Evolutionary conservation across 2,329 filamentous ascomycete genomes (phyloP).

Genomic region (Ceratocystis huliohia): DNA sequence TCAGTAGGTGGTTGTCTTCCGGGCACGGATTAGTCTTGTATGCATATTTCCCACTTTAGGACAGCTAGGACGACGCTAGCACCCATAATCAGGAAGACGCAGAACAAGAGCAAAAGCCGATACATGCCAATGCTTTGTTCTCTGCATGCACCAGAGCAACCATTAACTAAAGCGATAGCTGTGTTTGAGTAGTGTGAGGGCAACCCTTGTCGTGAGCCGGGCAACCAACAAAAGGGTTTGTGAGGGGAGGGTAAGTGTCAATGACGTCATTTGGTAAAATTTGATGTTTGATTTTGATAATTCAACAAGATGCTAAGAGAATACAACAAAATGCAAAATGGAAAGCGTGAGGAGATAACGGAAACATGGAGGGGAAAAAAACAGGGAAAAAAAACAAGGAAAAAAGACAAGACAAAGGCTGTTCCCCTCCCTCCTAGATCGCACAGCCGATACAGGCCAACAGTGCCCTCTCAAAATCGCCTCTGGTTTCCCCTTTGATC

Average conservation of each 20-base stretch:
- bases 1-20: too few relatives aligned
- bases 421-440: conserved; percentile 14
- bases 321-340: background rate
- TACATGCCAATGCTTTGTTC: background rate
- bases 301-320: too few relatives aligned
- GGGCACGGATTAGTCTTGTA: too few relatives aligned
- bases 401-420: background rate
- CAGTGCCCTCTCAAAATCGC: conserved; percentile 68
- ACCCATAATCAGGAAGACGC: background rate
- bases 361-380: background rate
- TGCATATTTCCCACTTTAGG: too few relatives aligned
- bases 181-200: background rate
- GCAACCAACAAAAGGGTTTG: background rate
- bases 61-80: background rate
- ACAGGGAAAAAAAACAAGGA: background rate
- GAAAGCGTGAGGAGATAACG: background rate
- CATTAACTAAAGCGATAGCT: background rate
- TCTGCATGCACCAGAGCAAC: background rate
- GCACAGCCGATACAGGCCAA: conserved; percentile 49
- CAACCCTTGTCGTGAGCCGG: background rate
- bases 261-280: background rate
- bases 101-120: background rate
- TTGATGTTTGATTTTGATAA: too few relatives aligned
- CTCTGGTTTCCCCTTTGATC: conserved; percentile 72
- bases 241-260: background rate